Percentiles rank a stretch among this genome's conserved stretches.
These are phyloP conservation scores for Clohesyomyces aquaticus DNA, from an alignment of 495 filamentous ascomycete species.

Conservation along the genomic window DNA sequence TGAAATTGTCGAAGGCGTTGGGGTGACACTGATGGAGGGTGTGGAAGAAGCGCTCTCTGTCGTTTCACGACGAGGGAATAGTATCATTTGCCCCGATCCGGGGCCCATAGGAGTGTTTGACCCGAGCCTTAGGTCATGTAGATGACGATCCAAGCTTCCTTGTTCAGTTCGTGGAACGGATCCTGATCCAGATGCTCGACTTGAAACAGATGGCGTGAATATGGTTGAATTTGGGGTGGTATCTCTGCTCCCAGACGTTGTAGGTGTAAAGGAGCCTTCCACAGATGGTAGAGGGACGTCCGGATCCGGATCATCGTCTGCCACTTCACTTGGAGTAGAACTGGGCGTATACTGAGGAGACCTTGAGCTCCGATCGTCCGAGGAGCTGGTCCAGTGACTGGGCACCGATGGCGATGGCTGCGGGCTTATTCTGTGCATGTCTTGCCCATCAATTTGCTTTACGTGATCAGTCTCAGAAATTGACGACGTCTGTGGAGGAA, in stretches of 20 bases:
- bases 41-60: conserved; percentile 1
- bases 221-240: conserved; percentile 1
- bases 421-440: no score
- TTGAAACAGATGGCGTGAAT: conserved; percentile 10
- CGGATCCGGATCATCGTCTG: conserved; percentile 23
- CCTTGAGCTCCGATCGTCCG: no score
- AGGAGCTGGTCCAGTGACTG: no score
- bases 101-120: not conserved
- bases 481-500: no score
- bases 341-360: no score
- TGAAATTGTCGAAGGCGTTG: conserved; percentile 11
- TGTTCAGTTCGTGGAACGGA: not conserved
- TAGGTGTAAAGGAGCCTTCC: conserved; percentile 4
- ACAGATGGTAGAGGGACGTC: conserved; percentile 25
- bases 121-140: conserved; percentile 5
- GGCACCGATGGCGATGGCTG: no score
- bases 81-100: not conserved
- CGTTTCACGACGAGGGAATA: not conserved
- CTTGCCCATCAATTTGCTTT: no score
- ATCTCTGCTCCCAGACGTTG: not conserved
- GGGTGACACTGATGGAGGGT: conserved; percentile 15
- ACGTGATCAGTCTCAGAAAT: no score
- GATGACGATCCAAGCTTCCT: conserved; percentile 1
- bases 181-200: not conserved
- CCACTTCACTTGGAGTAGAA: no score